Evolutionary conservation across 2,329 filamentous ascomycete species (phyloP), one percentile per base, ranked within the genome.

Genomic region (Sclerotinia sclerotiorum): DNA sequence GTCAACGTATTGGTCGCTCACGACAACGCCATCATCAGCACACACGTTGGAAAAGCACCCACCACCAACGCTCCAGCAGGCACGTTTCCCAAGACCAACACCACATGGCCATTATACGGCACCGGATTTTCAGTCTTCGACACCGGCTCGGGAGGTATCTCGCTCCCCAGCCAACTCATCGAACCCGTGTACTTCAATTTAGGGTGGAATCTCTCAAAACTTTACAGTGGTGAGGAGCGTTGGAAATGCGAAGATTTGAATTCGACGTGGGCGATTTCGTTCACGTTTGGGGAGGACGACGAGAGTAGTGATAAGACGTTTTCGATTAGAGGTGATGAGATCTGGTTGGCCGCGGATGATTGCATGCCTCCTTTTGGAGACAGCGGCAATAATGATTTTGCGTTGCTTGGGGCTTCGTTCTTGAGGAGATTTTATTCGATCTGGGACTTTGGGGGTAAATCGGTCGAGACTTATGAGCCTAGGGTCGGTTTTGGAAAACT

Each of bases 141-240:
- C 13, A 65, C 66, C 8, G 66, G 66, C 15, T 49, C 49, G 7
- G 66, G 66, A 19, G 6, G 29, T 8, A 68, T 68, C 49, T 29
- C 35, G 2, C 21, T 68, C 11, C 66, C 66, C 4, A n/a, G 10
- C 1, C 15, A 5, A 2, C 39, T 52, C 19, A 6, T 65, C 48
- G 60, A n/a, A 5, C 49, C 57, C 10, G 27, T 68, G 1, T 68
- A 65, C 29, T 48, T 3, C 2, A 44, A 42, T 15, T n/a, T 68
- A 4, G 66, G 66, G 3, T 64, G 58, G 66, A 65, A 65, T 49
- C 3, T 32, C 13, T 48, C 46, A 2, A 54, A 49, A 6, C 6
- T 68, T 10, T 0, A 17, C 0, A 49, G 5, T 21, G 66, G 66
- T 1, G 10, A n/a, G 4, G 39, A 65, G 6, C 19, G 11, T 3